These are phyloP conservation scores for Hirsutella minnesotensis DNA, from an alignment of 2,329 filamentous ascomycete genomes.

Conservation along the genomic window DNA sequence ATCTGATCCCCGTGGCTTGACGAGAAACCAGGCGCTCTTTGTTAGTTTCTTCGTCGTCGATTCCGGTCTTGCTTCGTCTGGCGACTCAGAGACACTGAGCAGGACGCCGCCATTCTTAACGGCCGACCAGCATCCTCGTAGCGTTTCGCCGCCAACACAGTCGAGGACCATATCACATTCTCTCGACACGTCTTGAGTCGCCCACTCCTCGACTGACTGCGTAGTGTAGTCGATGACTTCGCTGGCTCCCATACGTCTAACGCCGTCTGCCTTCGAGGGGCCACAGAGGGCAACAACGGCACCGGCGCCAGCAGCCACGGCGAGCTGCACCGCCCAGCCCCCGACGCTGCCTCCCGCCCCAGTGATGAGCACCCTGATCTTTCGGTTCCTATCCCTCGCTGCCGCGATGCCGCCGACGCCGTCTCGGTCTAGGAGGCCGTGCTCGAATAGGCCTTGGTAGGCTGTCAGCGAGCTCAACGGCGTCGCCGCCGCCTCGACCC, in stretches of 20 bases:
- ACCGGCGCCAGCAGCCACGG: constrained; percentile 19
- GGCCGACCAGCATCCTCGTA: constrained; percentile 20
- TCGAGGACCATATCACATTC: constrained; percentile 24
- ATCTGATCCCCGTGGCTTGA: constrained; percentile 22
- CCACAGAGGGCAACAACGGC: constrained; percentile 23
- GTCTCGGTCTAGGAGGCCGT: constrained; percentile 17
- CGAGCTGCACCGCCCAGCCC: constrained; percentile 26
- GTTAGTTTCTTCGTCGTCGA: constrained; percentile 14
- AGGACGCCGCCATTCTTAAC: constrained; percentile 21
- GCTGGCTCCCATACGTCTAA: constrained; percentile 20
- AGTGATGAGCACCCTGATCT: constrained; percentile 23
- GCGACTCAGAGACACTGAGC: constrained; percentile 19
- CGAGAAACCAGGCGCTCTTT: constrained; percentile 23
- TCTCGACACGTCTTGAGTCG: constrained; percentile 11
- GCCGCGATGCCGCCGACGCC: constrained; percentile 15
- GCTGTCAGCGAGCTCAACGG: constrained; percentile 29
- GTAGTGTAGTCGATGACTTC: constrained; percentile 24
- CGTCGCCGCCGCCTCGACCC: constrained; percentile 22
- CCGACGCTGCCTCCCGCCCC: constrained; percentile 27
- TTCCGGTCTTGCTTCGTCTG: constrained; percentile 17
- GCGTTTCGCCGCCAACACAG: constrained; percentile 22
- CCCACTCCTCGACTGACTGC: constrained; percentile 19
- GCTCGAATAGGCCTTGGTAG: constrained; percentile 26
- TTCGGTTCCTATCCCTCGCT: constrained; percentile 15
- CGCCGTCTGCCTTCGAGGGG: constrained; percentile 15